Percentiles rank a stretch among this genome's conserved stretches.
These are phyloP conservation scores for Comarum palustre DNA, from an alignment of 306 rosid genomes.

Conservation along the genomic window DNA sequence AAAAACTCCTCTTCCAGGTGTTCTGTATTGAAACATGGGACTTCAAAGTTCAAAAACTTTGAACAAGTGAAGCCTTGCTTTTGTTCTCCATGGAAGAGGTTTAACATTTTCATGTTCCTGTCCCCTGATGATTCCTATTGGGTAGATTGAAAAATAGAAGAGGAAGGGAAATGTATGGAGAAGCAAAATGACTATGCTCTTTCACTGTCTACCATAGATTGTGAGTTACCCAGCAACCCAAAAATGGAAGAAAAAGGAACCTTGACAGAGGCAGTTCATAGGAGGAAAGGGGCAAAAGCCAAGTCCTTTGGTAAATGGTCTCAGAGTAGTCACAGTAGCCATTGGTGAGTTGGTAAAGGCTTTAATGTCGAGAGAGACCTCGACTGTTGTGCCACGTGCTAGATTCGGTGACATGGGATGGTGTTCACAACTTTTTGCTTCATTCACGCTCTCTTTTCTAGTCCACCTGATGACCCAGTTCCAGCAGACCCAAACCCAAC, in stretches of 20 bases:
- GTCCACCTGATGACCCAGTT: conserved; percentile 38
- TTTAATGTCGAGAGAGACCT: conserved; percentile 40
- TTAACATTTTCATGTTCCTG: background rate
- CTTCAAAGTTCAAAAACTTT: too few species aligned
- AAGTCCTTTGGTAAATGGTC: conserved; percentile 20
- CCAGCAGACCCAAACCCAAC: background rate
- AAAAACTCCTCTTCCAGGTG: background rate
- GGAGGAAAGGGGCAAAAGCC: background rate
- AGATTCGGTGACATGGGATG: conserved; percentile 55
- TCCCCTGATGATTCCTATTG: background rate
- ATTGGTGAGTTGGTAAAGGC: conserved; percentile 23
- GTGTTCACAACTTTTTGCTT: conserved; percentile 52
- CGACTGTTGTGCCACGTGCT: conserved; percentile 67
- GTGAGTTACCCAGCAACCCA: background rate
- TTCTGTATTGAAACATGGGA: background rate
- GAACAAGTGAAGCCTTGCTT: background rate
- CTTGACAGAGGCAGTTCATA: conserved; percentile 14
- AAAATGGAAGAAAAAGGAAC: background rate
- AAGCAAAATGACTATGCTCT: background rate
- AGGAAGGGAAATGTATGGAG: background rate
- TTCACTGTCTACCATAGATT: background rate
- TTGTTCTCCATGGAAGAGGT: background rate
- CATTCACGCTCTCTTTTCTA: conserved; percentile 46
- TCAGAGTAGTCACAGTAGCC: conserved; percentile 24
- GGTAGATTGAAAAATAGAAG: background rate